Conservation (phyloP, 1,139 yeast genomes). For the Petasospora rhodanensis region DNA sequence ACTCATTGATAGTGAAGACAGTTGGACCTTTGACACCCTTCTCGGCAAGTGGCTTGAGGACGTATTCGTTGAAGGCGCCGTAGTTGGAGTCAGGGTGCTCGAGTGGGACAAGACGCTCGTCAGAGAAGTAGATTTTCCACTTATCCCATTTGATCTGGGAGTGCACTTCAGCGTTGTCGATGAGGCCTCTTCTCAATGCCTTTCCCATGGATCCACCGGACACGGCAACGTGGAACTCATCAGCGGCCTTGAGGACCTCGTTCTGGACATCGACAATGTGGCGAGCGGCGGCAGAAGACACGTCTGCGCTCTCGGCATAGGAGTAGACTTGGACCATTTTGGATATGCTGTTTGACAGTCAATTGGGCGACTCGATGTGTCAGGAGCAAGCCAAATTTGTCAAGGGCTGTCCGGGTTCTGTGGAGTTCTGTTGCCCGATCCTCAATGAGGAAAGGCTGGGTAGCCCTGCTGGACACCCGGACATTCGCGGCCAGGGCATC, state of each 20-base stretch:
- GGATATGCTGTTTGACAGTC: too few relatives aligned
- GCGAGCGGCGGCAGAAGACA: slow-evolving; percentile 53
- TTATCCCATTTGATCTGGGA: slow-evolving; percentile 70
- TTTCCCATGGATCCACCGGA: slow-evolving; percentile 90
- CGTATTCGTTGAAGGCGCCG: slow-evolving; percentile 77
- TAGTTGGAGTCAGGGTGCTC: slow-evolving; percentile 82
- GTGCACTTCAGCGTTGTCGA: slow-evolving; percentile 48
- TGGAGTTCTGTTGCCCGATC: too few relatives aligned
- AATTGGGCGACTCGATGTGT: too few relatives aligned
- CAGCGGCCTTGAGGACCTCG: slow-evolving; percentile 38
- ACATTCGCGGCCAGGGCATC: too few relatives aligned
- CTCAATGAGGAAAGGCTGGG: too few relatives aligned
- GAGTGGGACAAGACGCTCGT: slow-evolving; percentile 91
- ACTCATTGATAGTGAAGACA: slow-evolving; percentile 77
- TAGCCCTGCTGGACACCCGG: too few relatives aligned
- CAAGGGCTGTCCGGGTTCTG: too few relatives aligned
- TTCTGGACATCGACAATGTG: slow-evolving; percentile 54
- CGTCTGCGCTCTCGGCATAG: slow-evolving; percentile 48
- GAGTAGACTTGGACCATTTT: slow-evolving; percentile 46
- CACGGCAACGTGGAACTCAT: slow-evolving; percentile 65
- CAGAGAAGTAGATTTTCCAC: slow-evolving; percentile 96
- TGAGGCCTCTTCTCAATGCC: slow-evolving; percentile 65
- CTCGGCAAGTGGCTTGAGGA: slow-evolving; percentile 52
- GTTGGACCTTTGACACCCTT: slow-evolving; percentile 46
- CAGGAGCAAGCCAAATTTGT: too few relatives aligned